Evolutionary conservation across 2,329 filamentous ascomycete genomes (phyloP), one percentile per base, ranked within the genome.

Genomic region (Colletotrichum truncatum): DNA sequence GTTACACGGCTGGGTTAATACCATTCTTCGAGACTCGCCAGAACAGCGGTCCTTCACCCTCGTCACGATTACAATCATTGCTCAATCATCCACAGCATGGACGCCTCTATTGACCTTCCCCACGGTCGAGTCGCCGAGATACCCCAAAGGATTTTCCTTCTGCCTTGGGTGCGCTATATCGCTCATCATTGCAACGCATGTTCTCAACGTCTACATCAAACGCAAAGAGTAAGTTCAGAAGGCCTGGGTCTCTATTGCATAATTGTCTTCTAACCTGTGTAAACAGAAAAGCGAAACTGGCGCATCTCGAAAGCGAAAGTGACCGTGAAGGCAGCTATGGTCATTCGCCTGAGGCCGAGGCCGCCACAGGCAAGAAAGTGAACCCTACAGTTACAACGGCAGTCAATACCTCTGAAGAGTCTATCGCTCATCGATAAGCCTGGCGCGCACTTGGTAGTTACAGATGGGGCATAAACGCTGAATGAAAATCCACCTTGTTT

Each of bases 81-180:
- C 84, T 83, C 0, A 87, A 84, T 84, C 3, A 75, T 86, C 34
- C 81, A 86, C 55, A 77, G 85, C 83, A 0, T 89, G 85, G 85
- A 87, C 84, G 3, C 82, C 81, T 3, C 68, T 88, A 5, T 70
- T 88, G 4, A 80, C 82, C 0, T 89, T 86, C 67, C 76, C 75
- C 0, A 84, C 81, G 0, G 75, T 80, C 5, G 80, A 84, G 65
- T 76, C 76, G 0, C 81, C 82, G 4, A 69, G 77, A 3, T 84
- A 76, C 43, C 74, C 76, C 0, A 83, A 82, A 49, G 81, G 81
- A 0, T 83, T 78, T 51, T 86, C 9, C 75, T 89, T 67, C 11
- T 67, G 66, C 14, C 56, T 67, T 4, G 62, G 38, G 1, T 67
- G 66, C 7, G 66, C 62, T 1, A 8, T 67, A 10, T 53, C 56